Evolutionary conservation across 768 basidiomycete species (phyloP).

Genomic region (Calocybe cyanea): DNA sequence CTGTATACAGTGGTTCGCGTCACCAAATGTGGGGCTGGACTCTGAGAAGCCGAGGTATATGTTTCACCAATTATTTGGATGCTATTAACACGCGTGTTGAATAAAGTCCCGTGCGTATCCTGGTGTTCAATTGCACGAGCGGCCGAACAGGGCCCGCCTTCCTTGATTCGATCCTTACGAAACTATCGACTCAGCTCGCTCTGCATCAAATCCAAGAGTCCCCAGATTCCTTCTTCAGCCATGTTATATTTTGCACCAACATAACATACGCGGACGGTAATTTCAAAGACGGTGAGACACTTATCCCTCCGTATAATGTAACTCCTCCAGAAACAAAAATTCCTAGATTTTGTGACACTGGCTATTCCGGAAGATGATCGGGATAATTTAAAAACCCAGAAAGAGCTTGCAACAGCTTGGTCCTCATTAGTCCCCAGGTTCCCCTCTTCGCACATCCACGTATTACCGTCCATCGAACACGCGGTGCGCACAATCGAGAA

Average conservation of each 20-base stretch:
- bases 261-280: slow-evolving; percentile 88
- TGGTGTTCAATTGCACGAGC: slow-evolving; percentile 94
- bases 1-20: slow-evolving; percentile 87
- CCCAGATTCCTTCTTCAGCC: slow-evolving; percentile 60
- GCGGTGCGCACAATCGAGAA: slow-evolving; percentile 66
- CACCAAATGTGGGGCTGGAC: slow-evolving; percentile 48
- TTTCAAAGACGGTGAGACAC: slow-evolving; percentile 80
- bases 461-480: slow-evolving; percentile 86
- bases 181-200: slow-evolving; percentile 45
- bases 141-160: slow-evolving; percentile 81
- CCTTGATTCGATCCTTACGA: slow-evolving; percentile 54
- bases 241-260: slow-evolving; percentile 94
- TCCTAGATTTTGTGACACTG: slow-evolving; percentile 71
- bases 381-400: slow-evolving; percentile 66
- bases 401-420: slow-evolving; percentile 77
- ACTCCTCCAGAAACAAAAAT: background rate
- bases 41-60: slow-evolving; percentile 16
- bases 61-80: background rate
- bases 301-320: background rate
- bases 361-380: slow-evolving; percentile 63
- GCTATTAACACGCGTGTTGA: slow-evolving; percentile 12
- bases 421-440: slow-evolving; percentile 55
- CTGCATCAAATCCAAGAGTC: slow-evolving; percentile 33
- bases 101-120: slow-evolving; percentile 41
- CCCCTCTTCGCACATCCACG: slow-evolving; percentile 60